These are phyloP conservation scores for Quercus cerris DNA, from an alignment of 306 rosid species.

Conservation along the genomic window DNA sequence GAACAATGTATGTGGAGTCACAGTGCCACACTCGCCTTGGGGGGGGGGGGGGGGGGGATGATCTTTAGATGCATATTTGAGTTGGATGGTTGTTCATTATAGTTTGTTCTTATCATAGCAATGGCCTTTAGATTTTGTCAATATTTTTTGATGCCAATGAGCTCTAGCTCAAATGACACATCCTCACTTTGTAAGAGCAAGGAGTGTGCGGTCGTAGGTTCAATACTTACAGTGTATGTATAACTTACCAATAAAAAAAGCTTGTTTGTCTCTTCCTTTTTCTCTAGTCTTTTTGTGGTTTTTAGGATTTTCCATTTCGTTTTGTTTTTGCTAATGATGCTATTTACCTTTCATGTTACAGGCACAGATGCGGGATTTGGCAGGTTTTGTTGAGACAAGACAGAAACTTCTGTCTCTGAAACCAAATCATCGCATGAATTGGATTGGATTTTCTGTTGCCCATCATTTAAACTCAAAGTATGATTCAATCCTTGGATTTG, in stretches of 20 bases:
- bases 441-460: constrained; percentile 97
- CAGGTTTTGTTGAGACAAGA: constrained; percentile 97
- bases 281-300: background rate
- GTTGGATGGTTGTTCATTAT: background rate
- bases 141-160: too few relatives aligned
- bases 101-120: background rate
- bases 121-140: background rate
- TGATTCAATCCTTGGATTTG: constrained; percentile 19
- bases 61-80: background rate
- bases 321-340: constrained; percentile 13
- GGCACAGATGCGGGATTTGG: constrained; percentile 99
- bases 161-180: too few relatives aligned
- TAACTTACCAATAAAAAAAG: background rate
- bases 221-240: too few relatives aligned
- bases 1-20: background rate
- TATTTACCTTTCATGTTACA: constrained; percentile 28
- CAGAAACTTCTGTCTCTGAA: constrained; percentile 87
- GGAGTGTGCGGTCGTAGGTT: too few relatives aligned
- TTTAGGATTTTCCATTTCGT: background rate
- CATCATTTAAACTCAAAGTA: constrained; percentile 94
- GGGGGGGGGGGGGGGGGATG: too few relatives aligned
- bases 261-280: background rate
- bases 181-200: too few relatives aligned
- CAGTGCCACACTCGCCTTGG: too few relatives aligned
- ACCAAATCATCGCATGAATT: constrained; percentile 99